A percentile compares a stretch with the other conserved stretches of the same genome.
phyloP scores from a whole-genome alignment of 2,329 filamentous ascomycete genomes.

The Hypoxylon sp. region DNA sequence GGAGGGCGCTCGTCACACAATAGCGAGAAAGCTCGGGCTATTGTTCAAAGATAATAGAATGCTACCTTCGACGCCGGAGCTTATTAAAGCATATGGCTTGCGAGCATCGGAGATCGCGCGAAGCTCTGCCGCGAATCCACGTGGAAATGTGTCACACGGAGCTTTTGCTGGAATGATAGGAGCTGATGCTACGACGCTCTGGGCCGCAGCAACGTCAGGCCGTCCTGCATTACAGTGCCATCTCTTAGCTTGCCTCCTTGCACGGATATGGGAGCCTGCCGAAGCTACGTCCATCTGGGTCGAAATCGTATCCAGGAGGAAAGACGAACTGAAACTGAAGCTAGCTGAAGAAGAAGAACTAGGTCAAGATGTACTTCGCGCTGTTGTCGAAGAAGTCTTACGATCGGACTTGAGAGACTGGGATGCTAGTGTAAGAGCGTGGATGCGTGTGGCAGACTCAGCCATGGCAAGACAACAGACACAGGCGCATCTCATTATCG shows the following conservation, averaged over 20 bases:
- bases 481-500: slow-evolving; percentile 51
- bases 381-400: slow-evolving; percentile 2
- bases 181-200: slow-evolving; percentile 38
- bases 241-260: slow-evolving; percentile 44
- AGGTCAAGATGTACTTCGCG: neutral
- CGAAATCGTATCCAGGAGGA: slow-evolving; percentile 29
- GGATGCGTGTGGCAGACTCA: slow-evolving; percentile 55
- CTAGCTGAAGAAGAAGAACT: slow-evolving; percentile 13
- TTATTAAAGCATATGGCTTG: slow-evolving; percentile 37
- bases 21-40: slow-evolving; percentile 23
- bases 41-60: slow-evolving; percentile 27
- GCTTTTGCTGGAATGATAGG: slow-evolving; percentile 29
- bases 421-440: slow-evolving; percentile 58
- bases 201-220: slow-evolving; percentile 43
- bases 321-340: slow-evolving; percentile 16
- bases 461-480: slow-evolving; percentile 48
- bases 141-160: slow-evolving; percentile 2
- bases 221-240: slow-evolving; percentile 29
- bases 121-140: slow-evolving; percentile 8
- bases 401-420: slow-evolving; percentile 44
- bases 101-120: slow-evolving; percentile 38
- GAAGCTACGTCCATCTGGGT: slow-evolving; percentile 44
- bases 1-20: slow-evolving; percentile 24
- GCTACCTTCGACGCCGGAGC: slow-evolving; percentile 25
- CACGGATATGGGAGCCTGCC: slow-evolving; percentile 33